Conservation (phyloP, 148 eudicot genomes). For the Persicaria tinctoria region DNA sequence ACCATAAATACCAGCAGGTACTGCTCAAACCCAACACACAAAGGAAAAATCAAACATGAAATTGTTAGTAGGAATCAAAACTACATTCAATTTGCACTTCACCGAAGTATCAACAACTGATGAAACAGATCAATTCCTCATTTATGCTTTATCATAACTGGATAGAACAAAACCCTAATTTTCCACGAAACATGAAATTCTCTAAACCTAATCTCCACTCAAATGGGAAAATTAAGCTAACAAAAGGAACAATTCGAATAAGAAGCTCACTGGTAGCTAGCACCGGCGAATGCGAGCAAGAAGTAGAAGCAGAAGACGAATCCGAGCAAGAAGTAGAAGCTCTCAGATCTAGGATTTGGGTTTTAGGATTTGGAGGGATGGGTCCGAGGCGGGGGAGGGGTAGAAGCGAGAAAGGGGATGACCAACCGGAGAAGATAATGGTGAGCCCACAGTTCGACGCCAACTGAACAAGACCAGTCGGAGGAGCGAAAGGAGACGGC, state of each 20-base stretch:
- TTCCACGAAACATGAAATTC: neutral
- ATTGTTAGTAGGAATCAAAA: neutral
- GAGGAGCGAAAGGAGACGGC: too few species aligned
- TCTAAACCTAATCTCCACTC: neutral
- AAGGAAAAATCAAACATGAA: conserved; percentile 9
- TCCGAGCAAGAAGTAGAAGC: too few species aligned
- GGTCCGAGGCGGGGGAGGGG: too few species aligned
- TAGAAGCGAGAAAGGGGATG: too few species aligned
- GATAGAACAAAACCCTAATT: neutral
- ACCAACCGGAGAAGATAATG: too few species aligned
- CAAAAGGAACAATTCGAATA: neutral
- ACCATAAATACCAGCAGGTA: conserved; percentile 98
- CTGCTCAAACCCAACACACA: conserved; percentile 6
- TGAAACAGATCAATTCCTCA: too few species aligned
- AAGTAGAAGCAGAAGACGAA: conserved; percentile 96
- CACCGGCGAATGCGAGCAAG: conserved; percentile 95
- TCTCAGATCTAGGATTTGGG: too few species aligned
- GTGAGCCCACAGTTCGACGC: too few species aligned
- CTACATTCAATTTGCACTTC: neutral
- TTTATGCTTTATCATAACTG: neutral
- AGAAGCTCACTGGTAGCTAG: conserved; percentile 82
- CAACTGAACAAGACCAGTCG: too few species aligned
- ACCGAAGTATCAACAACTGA: neutral
- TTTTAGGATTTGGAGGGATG: too few species aligned
- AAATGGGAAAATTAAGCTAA: neutral